phyloP scores from a whole-genome alignment of 768 basidiomycete species.

The Rhodosporidiobolus sp. region DNA sequence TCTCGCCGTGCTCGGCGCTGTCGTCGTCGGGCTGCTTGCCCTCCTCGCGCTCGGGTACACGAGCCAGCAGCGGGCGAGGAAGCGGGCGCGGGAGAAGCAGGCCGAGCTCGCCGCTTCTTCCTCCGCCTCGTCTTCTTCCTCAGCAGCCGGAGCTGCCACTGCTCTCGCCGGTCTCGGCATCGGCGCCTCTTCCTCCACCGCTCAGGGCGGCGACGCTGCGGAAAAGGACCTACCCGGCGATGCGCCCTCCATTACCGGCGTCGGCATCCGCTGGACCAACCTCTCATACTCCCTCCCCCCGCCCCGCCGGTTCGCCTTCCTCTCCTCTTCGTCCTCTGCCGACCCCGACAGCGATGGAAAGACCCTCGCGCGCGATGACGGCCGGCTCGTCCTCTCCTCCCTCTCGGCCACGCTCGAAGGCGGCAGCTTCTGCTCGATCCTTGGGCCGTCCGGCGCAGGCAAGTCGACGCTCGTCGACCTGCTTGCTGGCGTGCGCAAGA shows the following conservation, averaged over 20 bases:
- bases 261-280: slow-evolving; percentile 10
- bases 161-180: background rate
- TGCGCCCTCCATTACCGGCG: slow-evolving; percentile 48
- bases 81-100: slow-evolving; percentile 48
- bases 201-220: slow-evolving; percentile 50
- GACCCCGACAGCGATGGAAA: too few species aligned
- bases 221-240: slow-evolving; percentile 70
- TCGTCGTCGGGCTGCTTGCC: slow-evolving; percentile 60
- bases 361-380: slow-evolving; percentile 46
- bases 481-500: slow-evolving; percentile 76
- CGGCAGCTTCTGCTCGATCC: slow-evolving; percentile 83
- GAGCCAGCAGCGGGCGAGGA: slow-evolving; percentile 63
- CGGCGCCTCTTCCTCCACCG: background rate
- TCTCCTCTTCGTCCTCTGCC: background rate
- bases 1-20: slow-evolving; percentile 71
- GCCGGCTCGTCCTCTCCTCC: slow-evolving; percentile 66
- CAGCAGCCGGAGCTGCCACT: background rate
- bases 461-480: slow-evolving; percentile 74
- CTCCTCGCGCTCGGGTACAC: slow-evolving; percentile 64
- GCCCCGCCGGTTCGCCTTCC: background rate
- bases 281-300: slow-evolving; percentile 20
- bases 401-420: slow-evolving; percentile 69
- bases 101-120: slow-evolving; percentile 11
- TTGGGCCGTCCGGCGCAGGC: slow-evolving; percentile 75
- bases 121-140: slow-evolving; percentile 50